Percentiles rank a stretch among this genome's conserved stretches.
phyloP scores from a whole-genome alignment of 768 basidiomycete genomes.

The Rhodotorula sphaerocarpa region DNA sequence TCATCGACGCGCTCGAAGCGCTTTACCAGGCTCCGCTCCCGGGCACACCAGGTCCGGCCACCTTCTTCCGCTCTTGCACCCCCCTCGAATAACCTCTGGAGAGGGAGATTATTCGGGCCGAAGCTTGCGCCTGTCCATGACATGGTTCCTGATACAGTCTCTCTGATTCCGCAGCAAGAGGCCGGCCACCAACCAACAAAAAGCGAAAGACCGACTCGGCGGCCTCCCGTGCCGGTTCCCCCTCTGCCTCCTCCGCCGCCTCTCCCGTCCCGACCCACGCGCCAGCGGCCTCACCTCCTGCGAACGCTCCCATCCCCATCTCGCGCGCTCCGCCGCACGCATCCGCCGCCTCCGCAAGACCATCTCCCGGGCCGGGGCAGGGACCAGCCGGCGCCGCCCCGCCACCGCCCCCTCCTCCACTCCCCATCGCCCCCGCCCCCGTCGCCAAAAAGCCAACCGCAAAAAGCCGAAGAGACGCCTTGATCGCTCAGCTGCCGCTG shows the following conservation, averaged over 20 bases:
- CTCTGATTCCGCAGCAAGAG: not conserved
- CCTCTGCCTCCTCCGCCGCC: conserved; percentile 11
- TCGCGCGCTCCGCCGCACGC: not conserved
- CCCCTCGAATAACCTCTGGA: not conserved
- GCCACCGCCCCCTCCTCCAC: too few relatives aligned
- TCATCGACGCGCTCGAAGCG: conserved; percentile 12
- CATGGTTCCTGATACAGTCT: too few relatives aligned
- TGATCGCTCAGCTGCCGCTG: conserved; percentile 44
- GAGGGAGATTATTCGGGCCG: too few relatives aligned
- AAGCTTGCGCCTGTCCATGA: too few relatives aligned
- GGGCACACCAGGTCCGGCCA: not conserved
- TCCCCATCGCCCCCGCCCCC: conserved; percentile 9
- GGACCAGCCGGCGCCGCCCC: too few relatives aligned
- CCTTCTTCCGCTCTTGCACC: not conserved
- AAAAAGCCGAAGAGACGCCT: conserved; percentile 38
- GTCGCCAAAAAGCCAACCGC: conserved; percentile 33
- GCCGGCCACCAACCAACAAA: conserved; percentile 13
- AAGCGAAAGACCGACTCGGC: conserved; percentile 20
- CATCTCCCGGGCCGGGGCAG: not conserved
- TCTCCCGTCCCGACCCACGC: conserved; percentile 10
- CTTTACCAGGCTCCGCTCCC: not conserved
- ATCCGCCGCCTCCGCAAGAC: not conserved
- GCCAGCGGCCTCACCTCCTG: not conserved
- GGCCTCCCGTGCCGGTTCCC: conserved; percentile 5
- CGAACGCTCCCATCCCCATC: not conserved